phyloP scores from a whole-genome alignment of 257 asterid species.

The Petrea volubilis region DNA sequence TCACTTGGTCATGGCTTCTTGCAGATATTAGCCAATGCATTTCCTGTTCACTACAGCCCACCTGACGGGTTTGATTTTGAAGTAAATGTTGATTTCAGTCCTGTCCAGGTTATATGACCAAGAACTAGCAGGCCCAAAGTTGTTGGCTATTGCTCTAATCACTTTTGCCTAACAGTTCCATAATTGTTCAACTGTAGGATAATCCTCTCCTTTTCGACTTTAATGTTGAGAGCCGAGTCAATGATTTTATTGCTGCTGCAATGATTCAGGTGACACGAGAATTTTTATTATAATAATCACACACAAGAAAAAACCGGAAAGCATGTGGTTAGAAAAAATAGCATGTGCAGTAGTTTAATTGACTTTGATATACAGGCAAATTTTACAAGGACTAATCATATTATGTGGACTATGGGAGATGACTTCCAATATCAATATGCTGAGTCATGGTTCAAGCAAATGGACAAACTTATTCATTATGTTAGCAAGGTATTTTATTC shows the following conservation, averaged over 20 bases:
- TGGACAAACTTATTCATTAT: constrained; percentile 89
- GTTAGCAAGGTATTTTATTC: constrained; percentile 66
- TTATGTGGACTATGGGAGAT: constrained; percentile 98
- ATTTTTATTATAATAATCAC: not conserved
- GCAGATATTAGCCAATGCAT: constrained; percentile 82
- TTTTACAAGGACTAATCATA: constrained; percentile 79
- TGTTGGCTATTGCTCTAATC: not conserved
- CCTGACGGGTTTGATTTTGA: constrained; percentile 78
- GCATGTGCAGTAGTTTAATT: constrained; percentile 7
- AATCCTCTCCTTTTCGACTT: constrained; percentile 66
- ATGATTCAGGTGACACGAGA: constrained; percentile 54
- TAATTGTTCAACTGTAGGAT: constrained; percentile 55
- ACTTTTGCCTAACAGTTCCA: not conserved
- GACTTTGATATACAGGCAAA: constrained; percentile 59
- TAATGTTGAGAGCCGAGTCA: constrained; percentile 66
- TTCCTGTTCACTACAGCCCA: constrained; percentile 82
- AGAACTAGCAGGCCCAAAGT: constrained; percentile 6
- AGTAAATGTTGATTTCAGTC: constrained; percentile 45
- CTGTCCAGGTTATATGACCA: constrained; percentile 65
- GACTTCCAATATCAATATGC: constrained; percentile 87
- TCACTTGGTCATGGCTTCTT: constrained; percentile 17
- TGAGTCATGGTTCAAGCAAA: constrained; percentile 89
- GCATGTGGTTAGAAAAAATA: not conserved
- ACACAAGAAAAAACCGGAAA: not conserved
- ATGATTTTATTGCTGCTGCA: constrained; percentile 73